These are phyloP conservation scores for Podaxis pistillaris DNA, from an alignment of 768 basidiomycete genomes.

Conservation along the genomic window DNA sequence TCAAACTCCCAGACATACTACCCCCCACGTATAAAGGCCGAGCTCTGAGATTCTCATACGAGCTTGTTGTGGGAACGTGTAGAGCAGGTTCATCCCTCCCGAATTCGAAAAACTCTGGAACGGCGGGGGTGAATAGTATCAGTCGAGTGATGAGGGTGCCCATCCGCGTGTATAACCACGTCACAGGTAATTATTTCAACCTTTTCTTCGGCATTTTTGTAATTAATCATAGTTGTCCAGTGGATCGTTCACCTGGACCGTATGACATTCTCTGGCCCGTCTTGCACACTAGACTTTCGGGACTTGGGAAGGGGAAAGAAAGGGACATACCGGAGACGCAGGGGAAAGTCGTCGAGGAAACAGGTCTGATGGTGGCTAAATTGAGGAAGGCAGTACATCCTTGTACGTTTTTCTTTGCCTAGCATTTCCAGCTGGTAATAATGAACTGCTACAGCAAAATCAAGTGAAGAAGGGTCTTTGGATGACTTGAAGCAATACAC, in stretches of 20 bases:
- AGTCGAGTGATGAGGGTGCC: conserved; percentile 90
- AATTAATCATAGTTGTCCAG: conserved; percentile 25
- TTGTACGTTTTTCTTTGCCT: conserved; percentile 20
- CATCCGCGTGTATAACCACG: conserved; percentile 86
- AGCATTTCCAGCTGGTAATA: background rate
- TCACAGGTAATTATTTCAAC: conserved; percentile 54
- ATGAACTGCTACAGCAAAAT: conserved; percentile 16
- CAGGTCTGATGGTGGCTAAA: conserved; percentile 16
- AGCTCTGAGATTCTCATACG: conserved; percentile 82
- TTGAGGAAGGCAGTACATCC: conserved; percentile 19
- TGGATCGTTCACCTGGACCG: conserved; percentile 53
- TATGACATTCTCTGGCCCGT: conserved; percentile 89
- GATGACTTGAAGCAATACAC: conserved; percentile 56
- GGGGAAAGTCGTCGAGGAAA: conserved; percentile 38
- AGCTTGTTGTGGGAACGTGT: conserved; percentile 86
- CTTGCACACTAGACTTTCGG: conserved; percentile 26
- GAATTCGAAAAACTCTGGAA: conserved; percentile 24
- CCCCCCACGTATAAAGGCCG: conserved; percentile 92
- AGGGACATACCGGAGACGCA: conserved; percentile 30
- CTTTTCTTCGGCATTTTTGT: conserved; percentile 2
- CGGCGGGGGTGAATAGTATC: conserved; percentile 44
- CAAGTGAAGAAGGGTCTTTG: conserved; percentile 21
- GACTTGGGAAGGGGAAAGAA: conserved; percentile 20
- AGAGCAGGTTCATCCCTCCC: conserved; percentile 44
- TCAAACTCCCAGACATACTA: conserved; percentile 71